Percentiles rank a stretch among this genome's conserved stretches.
phyloP scores from a whole-genome alignment of 2,329 filamentous ascomycete species.

The Botrytis fragariae region DNA sequence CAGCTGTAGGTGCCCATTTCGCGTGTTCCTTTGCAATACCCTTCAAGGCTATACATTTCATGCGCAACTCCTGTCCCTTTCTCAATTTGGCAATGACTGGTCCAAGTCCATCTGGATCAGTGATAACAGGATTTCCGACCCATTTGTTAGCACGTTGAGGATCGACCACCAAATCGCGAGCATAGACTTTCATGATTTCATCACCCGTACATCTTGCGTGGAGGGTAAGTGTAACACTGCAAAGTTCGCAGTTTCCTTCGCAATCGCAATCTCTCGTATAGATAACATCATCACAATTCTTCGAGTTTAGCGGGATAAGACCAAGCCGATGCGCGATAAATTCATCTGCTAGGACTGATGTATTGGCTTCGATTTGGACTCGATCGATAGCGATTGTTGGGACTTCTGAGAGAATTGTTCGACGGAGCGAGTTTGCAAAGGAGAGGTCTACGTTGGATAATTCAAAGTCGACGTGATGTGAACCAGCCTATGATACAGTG shows the following conservation, averaged over 20 bases:
- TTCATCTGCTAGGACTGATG: constrained; percentile 93
- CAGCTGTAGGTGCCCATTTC: constrained; percentile 92
- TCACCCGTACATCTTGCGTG: constrained; percentile 83
- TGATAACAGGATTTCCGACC: constrained; percentile 79
- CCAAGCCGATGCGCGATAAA: constrained; percentile 92
- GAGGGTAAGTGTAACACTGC: constrained; percentile 79
- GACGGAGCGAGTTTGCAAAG: constrained; percentile 89
- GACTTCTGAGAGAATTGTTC: constrained; percentile 88
- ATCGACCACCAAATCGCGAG: constrained; percentile 77
- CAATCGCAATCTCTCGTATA: constrained; percentile 96
- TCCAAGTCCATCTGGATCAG: constrained; percentile 76
- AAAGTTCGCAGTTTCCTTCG: constrained; percentile 90
- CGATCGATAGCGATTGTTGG: constrained; percentile 93
- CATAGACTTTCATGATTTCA: constrained; percentile 91
- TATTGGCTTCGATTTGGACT: constrained; percentile 90
- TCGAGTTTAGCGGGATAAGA: constrained; percentile 81
- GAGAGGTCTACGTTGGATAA: constrained; percentile 84
- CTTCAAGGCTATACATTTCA: constrained; percentile 94
- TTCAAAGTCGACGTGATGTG: constrained; percentile 83
- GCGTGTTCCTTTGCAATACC: constrained; percentile 98
- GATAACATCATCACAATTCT: constrained; percentile 75
- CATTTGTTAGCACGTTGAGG: constrained; percentile 67
- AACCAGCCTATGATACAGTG: constrained; percentile 61
- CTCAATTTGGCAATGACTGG: constrained; percentile 87
- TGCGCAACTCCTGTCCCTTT: constrained; percentile 82